phyloP scores from a whole-genome alignment of 169 alveolate species.

The Eimeria tenella region DNA sequence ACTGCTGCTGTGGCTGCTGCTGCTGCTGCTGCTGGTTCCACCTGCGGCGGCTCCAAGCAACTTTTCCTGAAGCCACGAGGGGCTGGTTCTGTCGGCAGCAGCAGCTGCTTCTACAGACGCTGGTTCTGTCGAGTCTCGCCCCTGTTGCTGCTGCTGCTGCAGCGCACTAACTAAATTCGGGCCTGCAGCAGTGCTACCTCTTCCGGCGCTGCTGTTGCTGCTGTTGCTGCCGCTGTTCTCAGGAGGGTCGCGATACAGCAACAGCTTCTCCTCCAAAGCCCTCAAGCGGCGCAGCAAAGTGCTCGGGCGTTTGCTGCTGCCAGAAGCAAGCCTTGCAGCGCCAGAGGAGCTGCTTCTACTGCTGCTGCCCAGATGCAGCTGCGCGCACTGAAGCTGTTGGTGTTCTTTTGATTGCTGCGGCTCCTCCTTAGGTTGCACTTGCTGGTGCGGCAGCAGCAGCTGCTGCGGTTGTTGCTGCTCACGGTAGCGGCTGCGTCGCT shows the following conservation, averaged over 20 bases:
- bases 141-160: neutral
- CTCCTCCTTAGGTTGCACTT: no score
- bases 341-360: neutral
- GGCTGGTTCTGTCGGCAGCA: neutral
- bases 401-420: no score
- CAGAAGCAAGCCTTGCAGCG: neutral
- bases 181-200: neutral
- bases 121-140: neutral
- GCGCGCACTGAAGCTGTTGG: neutral
- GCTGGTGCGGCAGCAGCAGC: no score
- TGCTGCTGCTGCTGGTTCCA: neutral
- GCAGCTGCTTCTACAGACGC: neutral
- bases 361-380: no score
- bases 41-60: no score
- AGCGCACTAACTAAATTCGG: neutral
- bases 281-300: neutral
- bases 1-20: neutral
- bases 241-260: neutral
- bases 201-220: neutral
- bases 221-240: neutral
- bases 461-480: no score
- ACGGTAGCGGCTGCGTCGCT: no score
- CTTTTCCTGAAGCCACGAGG: no score
- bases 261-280: neutral
- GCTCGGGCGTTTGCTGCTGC: neutral